Evolutionary conservation across 2,329 filamentous ascomycete species (phyloP).

Genomic region (Fusarium nurragi): DNA sequence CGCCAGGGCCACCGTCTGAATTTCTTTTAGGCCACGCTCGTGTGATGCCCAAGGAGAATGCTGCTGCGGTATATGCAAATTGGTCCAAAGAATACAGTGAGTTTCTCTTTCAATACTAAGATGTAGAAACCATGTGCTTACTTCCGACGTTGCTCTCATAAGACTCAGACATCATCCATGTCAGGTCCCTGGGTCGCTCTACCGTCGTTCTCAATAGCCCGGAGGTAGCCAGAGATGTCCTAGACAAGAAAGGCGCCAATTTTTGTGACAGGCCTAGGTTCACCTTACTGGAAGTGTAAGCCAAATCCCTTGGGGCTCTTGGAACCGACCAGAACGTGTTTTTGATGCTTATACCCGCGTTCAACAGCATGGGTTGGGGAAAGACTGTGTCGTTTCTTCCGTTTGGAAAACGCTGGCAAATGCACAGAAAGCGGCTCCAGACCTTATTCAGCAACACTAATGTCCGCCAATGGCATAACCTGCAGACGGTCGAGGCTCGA

Average conservation of each 20-base stretch:
- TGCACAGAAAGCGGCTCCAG: constrained; percentile 57
- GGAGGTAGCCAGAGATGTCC: constrained; percentile 52
- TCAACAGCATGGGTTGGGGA: constrained; percentile 56
- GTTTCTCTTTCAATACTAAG: neutral
- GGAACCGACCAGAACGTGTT: neutral
- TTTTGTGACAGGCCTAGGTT: constrained; percentile 57
- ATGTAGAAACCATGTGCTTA: neutral
- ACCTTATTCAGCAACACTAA: constrained; percentile 53
- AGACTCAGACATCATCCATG: constrained; percentile 48
- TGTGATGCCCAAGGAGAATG: constrained; percentile 44
- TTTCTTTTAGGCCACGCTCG: constrained; percentile 44
- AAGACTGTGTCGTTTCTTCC: constrained; percentile 58
- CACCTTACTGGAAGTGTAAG: constrained; percentile 50
- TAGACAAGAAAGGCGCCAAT: constrained; percentile 56
- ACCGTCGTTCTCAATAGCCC: constrained; percentile 45
- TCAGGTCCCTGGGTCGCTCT: constrained; percentile 46
- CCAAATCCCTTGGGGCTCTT: neutral
- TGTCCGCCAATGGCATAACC: constrained; percentile 42
- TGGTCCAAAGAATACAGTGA: constrained; percentile 45
- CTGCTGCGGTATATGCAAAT: constrained; percentile 40
- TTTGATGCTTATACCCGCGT: neutral
- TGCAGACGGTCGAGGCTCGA: constrained; percentile 41
- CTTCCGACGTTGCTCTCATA: neutral
- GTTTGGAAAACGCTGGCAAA: constrained; percentile 53
- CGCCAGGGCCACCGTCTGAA: constrained; percentile 44